phyloP scores from a whole-genome alignment of 108 stramenopile genomes.

The Cyclostephanos invisitatus region DNA sequence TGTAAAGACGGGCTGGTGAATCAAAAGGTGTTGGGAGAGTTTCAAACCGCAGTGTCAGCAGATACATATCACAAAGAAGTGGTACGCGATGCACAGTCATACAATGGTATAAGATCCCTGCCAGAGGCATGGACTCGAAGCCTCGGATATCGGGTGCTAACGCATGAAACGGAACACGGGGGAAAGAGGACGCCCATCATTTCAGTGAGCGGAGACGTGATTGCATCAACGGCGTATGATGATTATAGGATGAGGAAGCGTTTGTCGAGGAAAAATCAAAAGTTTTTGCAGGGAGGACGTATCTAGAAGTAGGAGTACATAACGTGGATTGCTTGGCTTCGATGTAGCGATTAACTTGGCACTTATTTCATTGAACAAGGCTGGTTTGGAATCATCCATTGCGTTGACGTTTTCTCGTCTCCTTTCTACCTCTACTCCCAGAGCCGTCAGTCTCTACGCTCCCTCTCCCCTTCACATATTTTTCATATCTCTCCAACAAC shows the following conservation, averaged over 20 bases:
- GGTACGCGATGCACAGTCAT: constrained; percentile 45
- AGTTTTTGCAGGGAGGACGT: constrained; percentile 70
- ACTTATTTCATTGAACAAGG: not conserved
- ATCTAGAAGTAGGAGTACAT: constrained; percentile 16
- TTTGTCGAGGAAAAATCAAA: constrained; percentile 58
- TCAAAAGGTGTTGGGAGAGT: constrained; percentile 52
- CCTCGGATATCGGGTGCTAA: constrained; percentile 54
- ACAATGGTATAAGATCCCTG: constrained; percentile 50
- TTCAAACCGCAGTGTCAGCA: constrained; percentile 52
- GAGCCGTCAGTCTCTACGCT: constrained; percentile 9
- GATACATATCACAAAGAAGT: constrained; percentile 67
- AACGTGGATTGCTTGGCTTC: not conserved
- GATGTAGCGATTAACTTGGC: not conserved
- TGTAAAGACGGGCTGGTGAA: constrained; percentile 75
- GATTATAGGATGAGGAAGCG: constrained; percentile 77
- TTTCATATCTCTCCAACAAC: constrained; percentile 66
- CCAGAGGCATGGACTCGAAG: constrained; percentile 80
- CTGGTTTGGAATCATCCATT: not conserved
- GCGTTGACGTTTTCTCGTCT: constrained; percentile 23
- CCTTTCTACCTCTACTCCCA: constrained; percentile 18
- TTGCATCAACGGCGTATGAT: constrained; percentile 59
- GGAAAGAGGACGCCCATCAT: constrained; percentile 59
- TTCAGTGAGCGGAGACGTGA: constrained; percentile 63
- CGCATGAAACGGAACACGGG: constrained; percentile 40
- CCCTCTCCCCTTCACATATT: constrained; percentile 54